Conservation (phyloP, 768 basidiomycete genomes). For the Udeniomyces megalosporus region DNA sequence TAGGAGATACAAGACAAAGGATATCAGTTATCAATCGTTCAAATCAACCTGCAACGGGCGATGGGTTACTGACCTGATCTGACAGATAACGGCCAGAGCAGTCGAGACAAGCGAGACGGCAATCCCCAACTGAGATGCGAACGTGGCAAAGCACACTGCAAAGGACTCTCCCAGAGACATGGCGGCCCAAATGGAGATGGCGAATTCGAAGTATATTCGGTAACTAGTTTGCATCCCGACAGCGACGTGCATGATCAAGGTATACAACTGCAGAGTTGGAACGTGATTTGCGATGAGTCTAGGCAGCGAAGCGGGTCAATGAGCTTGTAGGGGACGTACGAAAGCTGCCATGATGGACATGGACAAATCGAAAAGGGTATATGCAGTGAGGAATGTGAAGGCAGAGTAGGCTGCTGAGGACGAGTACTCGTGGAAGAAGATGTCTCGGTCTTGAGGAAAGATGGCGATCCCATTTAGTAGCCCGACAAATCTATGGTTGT, state of each 20-base stretch:
- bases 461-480: conserved; percentile 31
- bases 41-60: neutral
- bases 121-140: conserved; percentile 28
- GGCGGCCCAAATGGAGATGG: conserved; percentile 26
- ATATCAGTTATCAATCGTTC: too few species aligned
- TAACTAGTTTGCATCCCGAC: conserved; percentile 28
- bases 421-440: conserved; percentile 35
- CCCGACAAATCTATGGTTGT: too few species aligned
- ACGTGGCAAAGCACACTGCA: conserved; percentile 28
- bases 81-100: conserved; percentile 23
- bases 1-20: too few species aligned
- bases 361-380: conserved; percentile 29
- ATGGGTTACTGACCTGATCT: conserved; percentile 18
- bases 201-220: conserved; percentile 30
- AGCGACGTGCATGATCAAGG: conserved; percentile 27
- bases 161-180: conserved; percentile 29
- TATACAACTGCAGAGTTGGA: conserved; percentile 17
- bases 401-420: conserved; percentile 32
- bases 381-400: conserved; percentile 31
- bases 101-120: conserved; percentile 29
- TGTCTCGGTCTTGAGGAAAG: conserved; percentile 34
- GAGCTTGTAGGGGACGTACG: conserved; percentile 18
- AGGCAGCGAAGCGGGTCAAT: neutral
- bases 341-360: conserved; percentile 28
- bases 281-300: neutral